Percentiles rank a stretch among this genome's conserved stretches.
Evolutionary conservation across 345 rosid species (phyloP).

Genomic region (Isatis tinctoria): DNA sequence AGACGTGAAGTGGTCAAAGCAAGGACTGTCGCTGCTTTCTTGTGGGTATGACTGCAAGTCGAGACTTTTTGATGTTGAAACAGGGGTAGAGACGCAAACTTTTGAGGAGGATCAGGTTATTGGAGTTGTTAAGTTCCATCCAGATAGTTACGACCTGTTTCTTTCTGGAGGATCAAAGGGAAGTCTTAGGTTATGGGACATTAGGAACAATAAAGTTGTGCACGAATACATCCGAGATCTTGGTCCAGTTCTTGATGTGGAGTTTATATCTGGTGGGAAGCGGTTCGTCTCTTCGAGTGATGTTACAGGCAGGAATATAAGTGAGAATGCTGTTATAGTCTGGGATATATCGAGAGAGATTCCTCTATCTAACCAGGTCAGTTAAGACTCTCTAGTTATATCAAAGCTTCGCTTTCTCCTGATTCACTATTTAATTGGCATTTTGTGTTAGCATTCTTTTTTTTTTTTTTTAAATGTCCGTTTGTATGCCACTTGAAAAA

Average conservation of each 20-base stretch:
- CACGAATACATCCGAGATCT: conserved; percentile 53
- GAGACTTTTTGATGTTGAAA: conserved; percentile 72
- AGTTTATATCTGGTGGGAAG: conserved; percentile 57
- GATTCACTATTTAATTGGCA: too few relatives aligned
- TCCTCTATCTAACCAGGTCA: conserved; percentile 88
- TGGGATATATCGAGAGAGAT: conserved; percentile 75
- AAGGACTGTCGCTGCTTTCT: conserved; percentile 56
- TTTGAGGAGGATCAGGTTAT: conserved; percentile 74
- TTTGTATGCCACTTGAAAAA: too few relatives aligned
- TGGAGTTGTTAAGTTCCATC: conserved; percentile 62
- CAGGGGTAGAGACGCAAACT: conserved; percentile 50
- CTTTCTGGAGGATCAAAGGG: conserved; percentile 85
- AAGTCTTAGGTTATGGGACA: conserved; percentile 72
- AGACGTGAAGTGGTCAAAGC: conserved; percentile 69
- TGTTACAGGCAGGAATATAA: conserved; percentile 61
- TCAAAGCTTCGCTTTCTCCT: neutral
- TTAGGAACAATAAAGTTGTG: conserved; percentile 52
- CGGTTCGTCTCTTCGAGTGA: conserved; percentile 79
- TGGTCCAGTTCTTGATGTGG: conserved; percentile 80
- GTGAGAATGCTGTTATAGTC: conserved; percentile 71
- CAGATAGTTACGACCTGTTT: conserved; percentile 58
- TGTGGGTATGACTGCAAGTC: conserved; percentile 78
- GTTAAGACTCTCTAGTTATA: neutral
- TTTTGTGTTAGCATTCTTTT: too few relatives aligned
- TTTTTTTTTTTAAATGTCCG: too few relatives aligned